phyloP scores from a whole-genome alignment of 306 rosid species.

The Argentina anserina region DNA sequence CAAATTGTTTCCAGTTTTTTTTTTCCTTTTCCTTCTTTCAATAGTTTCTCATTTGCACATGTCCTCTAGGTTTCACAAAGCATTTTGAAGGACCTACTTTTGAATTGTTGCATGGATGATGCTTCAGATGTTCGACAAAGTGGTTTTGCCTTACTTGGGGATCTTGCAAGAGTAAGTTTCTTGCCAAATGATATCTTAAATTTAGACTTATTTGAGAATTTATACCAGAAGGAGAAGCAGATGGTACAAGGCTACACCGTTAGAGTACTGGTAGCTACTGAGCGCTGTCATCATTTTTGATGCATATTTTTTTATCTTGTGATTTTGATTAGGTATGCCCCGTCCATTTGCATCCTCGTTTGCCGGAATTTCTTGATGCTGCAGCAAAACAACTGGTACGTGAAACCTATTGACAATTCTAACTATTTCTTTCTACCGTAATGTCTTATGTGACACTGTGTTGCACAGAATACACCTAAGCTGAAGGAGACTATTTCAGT shows the following conservation, averaged over 20 bases:
- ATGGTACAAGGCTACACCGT: conserved; percentile 9
- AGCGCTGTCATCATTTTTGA: neutral
- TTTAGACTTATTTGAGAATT: neutral
- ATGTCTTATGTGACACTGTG: conserved; percentile 21
- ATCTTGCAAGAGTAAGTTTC: conserved; percentile 94
- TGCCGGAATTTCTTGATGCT: conserved; percentile 80
- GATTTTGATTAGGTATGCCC: conserved; percentile 72
- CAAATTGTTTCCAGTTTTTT: neutral
- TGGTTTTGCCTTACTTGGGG: conserved; percentile 95
- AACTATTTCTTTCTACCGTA: conserved; percentile 11
- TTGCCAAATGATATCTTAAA: neutral
- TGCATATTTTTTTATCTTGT: neutral
- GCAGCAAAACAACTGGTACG: conserved; percentile 92
- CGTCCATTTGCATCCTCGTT: conserved; percentile 72
- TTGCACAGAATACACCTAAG: conserved; percentile 69
- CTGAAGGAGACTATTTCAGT: conserved; percentile 80
- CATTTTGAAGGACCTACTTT: conserved; percentile 78
- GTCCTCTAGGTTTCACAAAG: conserved; percentile 67
- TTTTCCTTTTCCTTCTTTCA: neutral
- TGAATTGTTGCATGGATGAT: conserved; percentile 84
- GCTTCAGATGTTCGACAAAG: conserved; percentile 95
- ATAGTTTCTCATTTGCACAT: neutral
- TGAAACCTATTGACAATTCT: conserved; percentile 17
- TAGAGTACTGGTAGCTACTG: neutral
- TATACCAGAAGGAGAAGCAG: neutral